phyloP scores from a whole-genome alignment of 1,284 basidiomycete genomes.

The Ceratobasidium sp. region DNA sequence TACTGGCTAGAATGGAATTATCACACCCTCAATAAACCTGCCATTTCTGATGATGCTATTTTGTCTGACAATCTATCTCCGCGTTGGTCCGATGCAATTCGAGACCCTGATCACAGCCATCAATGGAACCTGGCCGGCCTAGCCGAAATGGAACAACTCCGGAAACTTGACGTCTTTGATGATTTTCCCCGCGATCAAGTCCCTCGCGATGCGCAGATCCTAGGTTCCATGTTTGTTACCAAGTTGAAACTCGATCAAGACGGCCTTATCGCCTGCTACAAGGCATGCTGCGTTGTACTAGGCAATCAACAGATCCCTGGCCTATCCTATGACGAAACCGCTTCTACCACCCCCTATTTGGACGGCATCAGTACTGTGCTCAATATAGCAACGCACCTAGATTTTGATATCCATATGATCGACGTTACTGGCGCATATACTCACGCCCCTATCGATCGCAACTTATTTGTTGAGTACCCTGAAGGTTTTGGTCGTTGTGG shows the following conservation, averaged over 20 bases:
- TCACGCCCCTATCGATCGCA: slow-evolving; percentile 7
- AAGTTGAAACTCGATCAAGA: slow-evolving; percentile 3
- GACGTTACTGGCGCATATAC: slow-evolving; percentile 17
- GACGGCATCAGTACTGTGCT: background rate
- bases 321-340: background rate
- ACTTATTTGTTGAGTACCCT: slow-evolving; percentile 1
- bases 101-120: slow-evolving; percentile 5
- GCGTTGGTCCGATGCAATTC: background rate
- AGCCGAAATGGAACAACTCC: slow-evolving; percentile 3
- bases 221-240: background rate
- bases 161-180: background rate
- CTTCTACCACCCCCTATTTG: slow-evolving; percentile 1
- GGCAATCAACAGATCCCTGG: slow-evolving; percentile 2
- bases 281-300: background rate
- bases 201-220: background rate
- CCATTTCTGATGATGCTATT: background rate
- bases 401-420: slow-evolving; percentile 9
- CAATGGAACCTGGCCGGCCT: background rate
- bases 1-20: background rate
- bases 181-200: background rate
- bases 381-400: background rate
- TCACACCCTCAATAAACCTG: background rate
- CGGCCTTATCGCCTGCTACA: background rate
- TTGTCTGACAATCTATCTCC: background rate
- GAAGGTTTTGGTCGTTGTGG: slow-evolving; percentile 10